phyloP scores from a whole-genome alignment of 768 basidiomycete species.

The Lentinula edodes region DNA sequence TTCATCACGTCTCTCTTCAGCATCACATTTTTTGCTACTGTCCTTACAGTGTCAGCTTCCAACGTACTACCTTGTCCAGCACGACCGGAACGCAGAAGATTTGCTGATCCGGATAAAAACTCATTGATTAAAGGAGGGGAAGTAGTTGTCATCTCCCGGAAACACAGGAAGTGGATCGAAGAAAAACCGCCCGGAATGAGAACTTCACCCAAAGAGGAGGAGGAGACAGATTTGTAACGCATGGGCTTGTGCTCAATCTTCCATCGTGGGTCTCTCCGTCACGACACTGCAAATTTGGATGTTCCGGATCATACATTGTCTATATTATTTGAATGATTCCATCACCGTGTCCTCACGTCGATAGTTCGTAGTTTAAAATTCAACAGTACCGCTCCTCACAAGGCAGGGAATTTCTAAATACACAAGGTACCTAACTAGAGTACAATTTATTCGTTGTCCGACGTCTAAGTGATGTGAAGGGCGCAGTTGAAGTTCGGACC shows the following conservation, averaged over 20 bases:
- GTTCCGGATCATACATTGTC: too few relatives aligned
- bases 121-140: slow-evolving; percentile 17
- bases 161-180: slow-evolving; percentile 79
- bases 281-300: too few relatives aligned
- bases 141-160: slow-evolving; percentile 43
- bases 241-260: too few relatives aligned
- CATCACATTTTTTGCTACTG: slow-evolving; percentile 71
- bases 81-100: slow-evolving; percentile 50
- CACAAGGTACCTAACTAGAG: not conserved
- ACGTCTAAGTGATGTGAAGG: not conserved
- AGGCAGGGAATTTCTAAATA: not conserved
- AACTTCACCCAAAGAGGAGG: too few relatives aligned
- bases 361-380: too few relatives aligned
- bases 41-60: slow-evolving; percentile 77
- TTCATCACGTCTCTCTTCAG: slow-evolving; percentile 77
- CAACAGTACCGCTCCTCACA: not conserved
- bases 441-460: not conserved
- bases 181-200: slow-evolving; percentile 44
- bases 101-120: slow-evolving; percentile 44
- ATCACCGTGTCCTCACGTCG: not conserved
- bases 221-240: too few relatives aligned
- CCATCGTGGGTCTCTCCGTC: too few relatives aligned
- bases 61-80: slow-evolving; percentile 77
- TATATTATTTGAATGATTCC: not conserved
- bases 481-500: not conserved